A percentile compares a stretch with the other conserved stretches of the same genome.
These are phyloP conservation scores for Lasiodiplodia sp. DNA, from an alignment of 2,329 filamentous ascomycete genomes.

Conservation along the genomic window DNA sequence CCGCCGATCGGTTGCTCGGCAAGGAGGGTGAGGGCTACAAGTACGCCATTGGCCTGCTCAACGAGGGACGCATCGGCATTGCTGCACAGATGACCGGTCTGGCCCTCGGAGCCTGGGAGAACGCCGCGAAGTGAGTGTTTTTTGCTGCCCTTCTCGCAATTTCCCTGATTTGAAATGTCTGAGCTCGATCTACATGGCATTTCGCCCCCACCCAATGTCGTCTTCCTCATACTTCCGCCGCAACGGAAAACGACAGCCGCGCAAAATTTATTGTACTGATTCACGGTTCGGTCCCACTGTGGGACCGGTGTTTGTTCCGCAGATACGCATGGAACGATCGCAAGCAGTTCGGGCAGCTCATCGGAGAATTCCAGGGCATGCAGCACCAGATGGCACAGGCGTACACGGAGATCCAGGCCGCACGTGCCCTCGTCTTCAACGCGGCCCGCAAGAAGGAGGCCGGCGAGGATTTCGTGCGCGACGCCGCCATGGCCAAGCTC, in stretches of 20 bases:
- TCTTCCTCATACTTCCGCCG: not conserved
- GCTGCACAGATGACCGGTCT: slow-evolving; percentile 98
- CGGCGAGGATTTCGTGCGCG: slow-evolving; percentile 90
- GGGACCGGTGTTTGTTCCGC: slow-evolving; percentile 25
- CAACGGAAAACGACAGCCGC: slow-evolving; percentile 14
- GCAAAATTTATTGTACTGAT: not conserved
- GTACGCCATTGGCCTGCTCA: slow-evolving; percentile 91
- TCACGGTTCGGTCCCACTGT: slow-evolving; percentile 21
- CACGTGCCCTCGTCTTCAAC: slow-evolving; percentile 92
- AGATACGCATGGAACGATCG: slow-evolving; percentile 98
- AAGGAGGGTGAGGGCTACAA: slow-evolving; percentile 94
- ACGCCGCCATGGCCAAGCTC: slow-evolving; percentile 98
- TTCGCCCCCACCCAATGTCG: slow-evolving; percentile 1
- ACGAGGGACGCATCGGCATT: slow-evolving; percentile 97
- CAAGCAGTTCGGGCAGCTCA: slow-evolving; percentile 90
- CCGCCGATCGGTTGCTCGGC: slow-evolving; percentile 86
- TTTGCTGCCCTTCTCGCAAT: slow-evolving; percentile 22
- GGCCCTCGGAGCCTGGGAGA: slow-evolving; percentile 92
- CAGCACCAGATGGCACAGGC: slow-evolving; percentile 98
- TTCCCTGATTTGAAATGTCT: not conserved
- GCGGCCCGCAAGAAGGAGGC: slow-evolving; percentile 98
- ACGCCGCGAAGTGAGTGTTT: slow-evolving; percentile 74
- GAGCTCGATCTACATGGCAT: not conserved
- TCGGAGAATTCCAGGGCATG: slow-evolving; percentile 99
- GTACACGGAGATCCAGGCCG: slow-evolving; percentile 91